Evolutionary conservation across 352 stramenopile genomes (phyloP), one percentile per base, ranked within the genome.

Genomic region (Pythium dissimile): DNA sequence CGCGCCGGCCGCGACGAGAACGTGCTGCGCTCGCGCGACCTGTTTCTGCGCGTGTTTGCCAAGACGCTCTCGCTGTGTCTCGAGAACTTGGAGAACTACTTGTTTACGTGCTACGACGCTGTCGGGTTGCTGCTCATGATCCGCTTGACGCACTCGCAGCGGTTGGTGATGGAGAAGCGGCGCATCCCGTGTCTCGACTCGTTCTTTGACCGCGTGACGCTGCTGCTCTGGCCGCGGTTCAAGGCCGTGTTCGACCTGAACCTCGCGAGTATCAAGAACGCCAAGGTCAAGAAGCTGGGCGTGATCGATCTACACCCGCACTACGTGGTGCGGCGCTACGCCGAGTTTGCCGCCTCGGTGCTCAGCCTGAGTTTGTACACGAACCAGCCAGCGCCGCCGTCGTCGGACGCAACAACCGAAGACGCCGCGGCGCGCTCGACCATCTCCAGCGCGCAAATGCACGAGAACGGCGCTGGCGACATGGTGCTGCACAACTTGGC

Each of bases 101-200:
- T 99, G 2, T 98, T 98, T 66, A 96, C 86, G 43, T 99, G 86
- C 62, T 97, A 98, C 64, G 97, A 99, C 79, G 91, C 86, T 15
- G 90, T 99, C 24, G 96, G 86, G 30, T 72, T 99, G 23, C 80
- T 99, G n/a, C 83, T 99, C 15, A 99, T 99, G 95, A 98, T 99
- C 62, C 96, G 96, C 26, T 73, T 99, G 20, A 98, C 93, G 18
- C 89, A 98, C 53, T 66, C 79, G 11, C 86, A 96, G 59, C 73
- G 81, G 7, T 47, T 86, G 12, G 78, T 89, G 28, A 95, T 95
- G 84, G 77, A 92, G 48, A 89, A 90, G 45, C 73, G 86, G 0
- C 80, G 79, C 10, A 86, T 98, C 38, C 89, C 94, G 11, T 88
- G 92, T 20, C 72, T 99, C 23, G 95, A 99, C 69, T 79, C 79